Evolutionary conservation across 805 yeast species (phyloP).

Genomic region (Metschnikowia colocasiae): DNA sequence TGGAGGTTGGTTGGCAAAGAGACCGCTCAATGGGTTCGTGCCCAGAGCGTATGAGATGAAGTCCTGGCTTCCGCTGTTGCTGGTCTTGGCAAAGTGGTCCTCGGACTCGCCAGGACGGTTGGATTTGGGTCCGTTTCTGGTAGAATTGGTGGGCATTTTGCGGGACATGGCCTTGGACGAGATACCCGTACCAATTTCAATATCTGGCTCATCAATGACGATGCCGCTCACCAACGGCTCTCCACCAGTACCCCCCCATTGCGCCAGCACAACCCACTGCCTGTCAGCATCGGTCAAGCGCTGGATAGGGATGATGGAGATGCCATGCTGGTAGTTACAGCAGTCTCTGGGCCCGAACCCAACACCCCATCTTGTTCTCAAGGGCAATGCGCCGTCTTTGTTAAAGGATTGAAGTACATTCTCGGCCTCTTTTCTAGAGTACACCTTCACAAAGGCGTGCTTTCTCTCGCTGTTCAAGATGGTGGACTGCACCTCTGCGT

Average conservation of each 20-base stretch:
- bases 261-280: constrained; percentile 84
- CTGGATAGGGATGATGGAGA: constrained; percentile 79
- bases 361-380: constrained; percentile 97
- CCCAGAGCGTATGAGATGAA: constrained; percentile 33
- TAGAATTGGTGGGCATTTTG: constrained; percentile 88
- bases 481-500: constrained; percentile 87
- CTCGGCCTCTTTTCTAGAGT: constrained; percentile 89
- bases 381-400: constrained; percentile 56
- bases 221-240: constrained; percentile 72
- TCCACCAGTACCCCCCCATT: constrained; percentile 98
- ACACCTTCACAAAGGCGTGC: constrained; percentile 94
- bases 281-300: constrained; percentile 92
- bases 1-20: constrained; percentile 31
- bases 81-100: constrained; percentile 37
- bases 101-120: constrained; percentile 60
- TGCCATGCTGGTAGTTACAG: constrained; percentile 90
- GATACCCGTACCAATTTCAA: constrained; percentile 91
- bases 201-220: constrained; percentile 95
- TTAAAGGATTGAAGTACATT: constrained; percentile 69
- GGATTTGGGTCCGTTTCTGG: constrained; percentile 82
- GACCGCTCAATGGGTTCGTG: constrained; percentile 47
- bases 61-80: constrained; percentile 36
- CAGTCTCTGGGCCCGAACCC: constrained; percentile 99
- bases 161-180: constrained; percentile 88
- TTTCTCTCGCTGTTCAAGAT: constrained; percentile 84